These are phyloP conservation scores for Lactuca sativa DNA, from an alignment of 129 eudicot genomes.

Conservation along the genomic window DNA sequence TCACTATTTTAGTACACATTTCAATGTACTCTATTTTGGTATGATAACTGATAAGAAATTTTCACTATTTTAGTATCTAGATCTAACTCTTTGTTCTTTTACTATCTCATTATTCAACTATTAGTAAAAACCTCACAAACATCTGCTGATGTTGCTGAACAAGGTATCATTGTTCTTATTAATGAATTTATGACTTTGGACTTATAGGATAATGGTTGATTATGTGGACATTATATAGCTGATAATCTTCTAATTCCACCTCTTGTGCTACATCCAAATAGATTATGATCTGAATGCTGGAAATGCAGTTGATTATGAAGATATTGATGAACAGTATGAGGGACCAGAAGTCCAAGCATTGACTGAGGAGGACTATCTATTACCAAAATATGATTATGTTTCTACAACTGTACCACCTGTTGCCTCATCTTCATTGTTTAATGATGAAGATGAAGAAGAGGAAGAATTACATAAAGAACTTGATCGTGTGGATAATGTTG, in stretches of 20 bases:
- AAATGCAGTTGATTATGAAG: conserved; percentile 96
- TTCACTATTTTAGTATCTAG: background rate
- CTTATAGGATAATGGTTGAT: background rate
- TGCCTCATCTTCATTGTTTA: conserved; percentile 23
- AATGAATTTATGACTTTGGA: too few relatives aligned
- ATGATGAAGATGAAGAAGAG: conserved; percentile 66
- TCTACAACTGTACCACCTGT: conserved; percentile 44
- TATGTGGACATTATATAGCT: background rate
- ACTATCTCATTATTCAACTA: conserved; percentile 20
- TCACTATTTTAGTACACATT: too few relatives aligned
- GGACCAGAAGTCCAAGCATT: conserved; percentile 19
- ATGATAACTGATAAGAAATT: background rate
- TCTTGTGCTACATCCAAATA: conserved; percentile 24
- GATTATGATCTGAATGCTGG: conserved; percentile 92
- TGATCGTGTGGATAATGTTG: conserved; percentile 37
- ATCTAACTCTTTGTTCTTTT: too few relatives aligned
- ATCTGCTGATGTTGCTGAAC: conserved; percentile 71
- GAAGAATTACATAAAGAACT: conserved; percentile 49
- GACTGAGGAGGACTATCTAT: conserved; percentile 83
- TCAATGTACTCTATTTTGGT: conserved; percentile 9
- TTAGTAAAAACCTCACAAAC: conserved; percentile 56
- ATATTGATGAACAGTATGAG: conserved; percentile 23
- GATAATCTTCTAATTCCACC: background rate
- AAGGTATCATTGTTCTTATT: conserved; percentile 51
- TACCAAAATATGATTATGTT: conserved; percentile 67